phyloP scores from a whole-genome alignment of 805 yeast species.

The Starmerella sp. region DNA sequence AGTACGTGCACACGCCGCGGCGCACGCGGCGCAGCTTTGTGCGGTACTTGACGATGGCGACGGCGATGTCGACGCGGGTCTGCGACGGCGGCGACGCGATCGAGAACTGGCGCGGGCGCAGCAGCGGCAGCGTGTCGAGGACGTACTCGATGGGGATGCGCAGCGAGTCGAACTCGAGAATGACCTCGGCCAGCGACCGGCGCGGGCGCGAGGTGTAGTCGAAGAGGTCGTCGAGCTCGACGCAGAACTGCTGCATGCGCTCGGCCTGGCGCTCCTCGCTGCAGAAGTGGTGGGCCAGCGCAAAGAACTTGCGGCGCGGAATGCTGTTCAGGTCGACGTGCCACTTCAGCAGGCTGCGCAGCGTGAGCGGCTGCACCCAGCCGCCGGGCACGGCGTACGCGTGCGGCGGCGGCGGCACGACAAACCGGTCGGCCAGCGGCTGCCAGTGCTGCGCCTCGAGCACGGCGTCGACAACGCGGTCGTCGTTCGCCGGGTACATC shows the following conservation, averaged over 20 bases:
- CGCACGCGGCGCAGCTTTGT: slow-evolving; percentile 69
- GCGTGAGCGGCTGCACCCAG: slow-evolving; percentile 38
- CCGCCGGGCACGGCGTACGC: slow-evolving; percentile 23
- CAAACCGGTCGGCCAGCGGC: slow-evolving; percentile 52
- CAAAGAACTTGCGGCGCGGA: slow-evolving; percentile 77
- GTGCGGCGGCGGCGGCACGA: background rate
- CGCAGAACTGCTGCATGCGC: slow-evolving; percentile 63
- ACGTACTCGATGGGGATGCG: slow-evolving; percentile 64
- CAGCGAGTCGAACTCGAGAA: slow-evolving; percentile 69
- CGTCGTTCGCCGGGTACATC: slow-evolving; percentile 63
- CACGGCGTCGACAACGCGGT: slow-evolving; percentile 50
- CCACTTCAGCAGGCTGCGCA: slow-evolving; percentile 59
- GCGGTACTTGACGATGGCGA: slow-evolving; percentile 77
- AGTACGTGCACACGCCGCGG: slow-evolving; percentile 71
- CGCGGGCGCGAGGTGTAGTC: slow-evolving; percentile 91
- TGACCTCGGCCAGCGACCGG: slow-evolving; percentile 70
- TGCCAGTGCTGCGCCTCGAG: slow-evolving; percentile 65
- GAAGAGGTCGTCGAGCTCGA: slow-evolving; percentile 68
- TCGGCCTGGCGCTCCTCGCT: slow-evolving; percentile 65
- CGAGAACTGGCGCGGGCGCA: slow-evolving; percentile 75
- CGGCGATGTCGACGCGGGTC: slow-evolving; percentile 26
- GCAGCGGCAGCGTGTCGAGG: slow-evolving; percentile 64
- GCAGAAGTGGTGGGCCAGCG: slow-evolving; percentile 55
- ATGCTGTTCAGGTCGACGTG: slow-evolving; percentile 75
- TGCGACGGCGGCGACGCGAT: slow-evolving; percentile 48